Evolutionary conservation across 768 basidiomycete species (phyloP).

Genomic region (Suillus subalutaceus): DNA sequence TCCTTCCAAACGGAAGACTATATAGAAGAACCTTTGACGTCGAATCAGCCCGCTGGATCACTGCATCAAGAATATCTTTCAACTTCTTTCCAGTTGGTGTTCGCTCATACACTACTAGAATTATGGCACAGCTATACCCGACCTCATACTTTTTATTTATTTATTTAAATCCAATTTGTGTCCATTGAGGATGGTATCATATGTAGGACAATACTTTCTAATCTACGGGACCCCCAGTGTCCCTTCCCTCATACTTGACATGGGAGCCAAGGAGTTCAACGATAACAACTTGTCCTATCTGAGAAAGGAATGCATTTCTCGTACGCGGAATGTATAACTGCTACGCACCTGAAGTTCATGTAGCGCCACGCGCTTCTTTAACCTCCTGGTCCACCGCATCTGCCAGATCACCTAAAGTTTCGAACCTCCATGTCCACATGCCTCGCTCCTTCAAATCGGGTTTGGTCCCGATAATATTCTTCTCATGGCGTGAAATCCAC

Average conservation of each 20-base stretch:
- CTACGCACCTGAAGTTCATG: not conserved
- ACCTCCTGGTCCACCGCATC: slow-evolving; percentile 53
- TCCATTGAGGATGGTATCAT: too few relatives aligned
- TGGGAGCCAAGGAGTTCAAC: not conserved
- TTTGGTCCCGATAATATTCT: slow-evolving; percentile 35
- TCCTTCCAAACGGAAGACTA: not conserved
- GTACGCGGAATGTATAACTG: not conserved
- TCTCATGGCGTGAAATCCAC: slow-evolving; percentile 60
- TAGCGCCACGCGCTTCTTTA: not conserved
- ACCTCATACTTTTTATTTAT: not conserved
- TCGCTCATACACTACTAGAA: not conserved
- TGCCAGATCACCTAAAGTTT: slow-evolving; percentile 62
- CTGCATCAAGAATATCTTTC: not conserved
- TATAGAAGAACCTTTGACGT: too few relatives aligned
- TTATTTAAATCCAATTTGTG: too few relatives aligned
- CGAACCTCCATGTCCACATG: slow-evolving; percentile 55
- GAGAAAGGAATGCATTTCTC: not conserved
- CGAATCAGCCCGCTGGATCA: not conserved
- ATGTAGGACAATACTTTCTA: too few relatives aligned
- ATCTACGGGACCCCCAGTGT: too few relatives aligned
- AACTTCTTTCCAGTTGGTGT: not conserved
- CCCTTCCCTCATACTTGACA: too few relatives aligned
- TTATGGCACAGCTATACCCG: not conserved
- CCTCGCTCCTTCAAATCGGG: slow-evolving; percentile 47
- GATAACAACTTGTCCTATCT: not conserved